A percentile compares a stretch with the other conserved stretches of the same genome.
Evolutionary conservation across 176 grass and related monocot genomes (phyloP).

Genomic region (Typha latifolia): DNA sequence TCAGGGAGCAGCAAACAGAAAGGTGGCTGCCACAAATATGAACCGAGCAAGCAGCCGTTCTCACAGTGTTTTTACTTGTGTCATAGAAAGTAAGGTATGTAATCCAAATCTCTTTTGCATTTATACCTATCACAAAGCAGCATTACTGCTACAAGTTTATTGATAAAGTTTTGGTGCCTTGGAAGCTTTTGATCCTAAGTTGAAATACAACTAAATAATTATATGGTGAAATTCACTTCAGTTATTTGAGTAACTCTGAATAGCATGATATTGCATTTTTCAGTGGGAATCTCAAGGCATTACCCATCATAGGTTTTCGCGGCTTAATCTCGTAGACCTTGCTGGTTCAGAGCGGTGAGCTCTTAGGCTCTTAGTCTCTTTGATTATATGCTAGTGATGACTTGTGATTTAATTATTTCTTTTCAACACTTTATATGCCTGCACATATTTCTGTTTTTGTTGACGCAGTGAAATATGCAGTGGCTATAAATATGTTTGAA

Average conservation of each 20-base stretch:
- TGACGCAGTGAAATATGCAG: too few relatives aligned
- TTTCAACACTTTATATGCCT: too few relatives aligned
- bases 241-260: neutral
- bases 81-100: constrained; percentile 94
- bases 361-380: neutral
- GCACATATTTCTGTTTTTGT: too few relatives aligned
- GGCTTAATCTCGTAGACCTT: constrained; percentile 94
- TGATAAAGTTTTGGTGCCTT: constrained; percentile 1
- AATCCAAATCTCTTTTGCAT: constrained; percentile 7
- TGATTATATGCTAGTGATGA: too few relatives aligned
- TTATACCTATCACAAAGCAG: constrained; percentile 8
- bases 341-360: constrained; percentile 92
- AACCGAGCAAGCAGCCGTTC: constrained; percentile 93
- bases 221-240: neutral
- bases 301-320: constrained; percentile 81
- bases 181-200: constrained; percentile 12
- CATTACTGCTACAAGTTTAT: neutral
- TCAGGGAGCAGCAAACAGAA: constrained; percentile 88
- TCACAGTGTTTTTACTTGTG: constrained; percentile 96
- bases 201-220: neutral
- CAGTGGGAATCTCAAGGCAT: constrained; percentile 97
- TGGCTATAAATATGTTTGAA: too few relatives aligned
- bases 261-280: constrained; percentile 15
- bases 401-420: too few relatives aligned
- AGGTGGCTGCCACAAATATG: constrained; percentile 98